Evolutionary conservation across 2,329 filamentous ascomycete genomes (phyloP), one percentile per base, ranked within the genome.

Genomic region (Boeremia exigua): DNA sequence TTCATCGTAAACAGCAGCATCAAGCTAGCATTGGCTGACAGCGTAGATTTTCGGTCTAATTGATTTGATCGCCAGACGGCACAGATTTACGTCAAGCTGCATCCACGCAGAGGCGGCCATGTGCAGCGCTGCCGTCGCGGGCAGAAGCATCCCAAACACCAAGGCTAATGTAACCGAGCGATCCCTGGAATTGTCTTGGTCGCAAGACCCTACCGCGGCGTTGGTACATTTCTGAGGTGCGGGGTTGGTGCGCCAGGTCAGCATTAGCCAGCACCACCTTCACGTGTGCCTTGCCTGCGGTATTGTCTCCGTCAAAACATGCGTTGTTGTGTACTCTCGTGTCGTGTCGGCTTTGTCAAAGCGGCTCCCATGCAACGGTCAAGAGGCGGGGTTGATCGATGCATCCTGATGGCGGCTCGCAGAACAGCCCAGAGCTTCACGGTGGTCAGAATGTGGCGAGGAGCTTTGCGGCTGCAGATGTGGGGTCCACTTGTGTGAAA

Each of bases 381-480:
- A 15, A 54, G 60, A 58, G 50, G 65, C 61, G 65, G 63, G 63
- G 65, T 58, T 51, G 61, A 61, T 66, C 52, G 62, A 39, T 55
- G 52, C 46, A 51, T 47, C 42, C 39, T 56, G 36, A 42, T 36
- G 27, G 53, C 52, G 39, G 52, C 51, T 61, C 48, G 39, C 38
- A 28, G 39, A 40, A 36, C 33, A 49, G 52, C 42, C 53, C 52
- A 55, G 46, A 55, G 46, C 52, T 46, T 46, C 40, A 34, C 15
- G 14, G 17, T 30, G 46, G 42, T 58, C 54, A 58, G 43, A 53
- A 54, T 52, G 66, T 62, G 66, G 64, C 63, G 38, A 67, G 37
- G 53, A 43, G 36, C 25, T 32, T 56, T 56, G 53, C 46, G 37
- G 47, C 48, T 54, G 53, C 48, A 54, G 49, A 15, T 39, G 65